A percentile compares a stretch with the other conserved stretches of the same genome.
Conservation (phyloP, 768 basidiomycete genomes). For the Suillus variegatus region DNA sequence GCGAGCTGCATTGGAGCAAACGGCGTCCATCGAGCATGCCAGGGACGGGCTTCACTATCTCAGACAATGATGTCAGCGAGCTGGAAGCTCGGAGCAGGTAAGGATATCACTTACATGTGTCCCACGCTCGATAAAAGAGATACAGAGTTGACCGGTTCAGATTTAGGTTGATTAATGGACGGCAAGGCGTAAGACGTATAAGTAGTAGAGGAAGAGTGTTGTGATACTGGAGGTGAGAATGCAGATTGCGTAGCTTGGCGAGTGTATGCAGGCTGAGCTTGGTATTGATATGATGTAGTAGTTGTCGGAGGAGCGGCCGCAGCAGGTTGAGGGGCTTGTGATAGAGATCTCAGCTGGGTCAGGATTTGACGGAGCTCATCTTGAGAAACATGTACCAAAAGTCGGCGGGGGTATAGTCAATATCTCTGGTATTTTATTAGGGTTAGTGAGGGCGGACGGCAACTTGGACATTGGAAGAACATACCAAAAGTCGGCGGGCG, state of each 20-base stretch:
- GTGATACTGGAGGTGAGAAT: slow-evolving; percentile 30
- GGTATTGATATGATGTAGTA: slow-evolving; percentile 28
- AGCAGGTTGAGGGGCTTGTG: slow-evolving; percentile 45
- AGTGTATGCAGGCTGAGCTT: slow-evolving; percentile 32
- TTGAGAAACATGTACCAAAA: slow-evolving; percentile 58
- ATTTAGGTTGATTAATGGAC: slow-evolving; percentile 23
- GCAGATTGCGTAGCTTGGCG: slow-evolving; percentile 18
- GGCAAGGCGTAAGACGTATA: slow-evolving; percentile 23
- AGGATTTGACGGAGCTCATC: slow-evolving; percentile 79
- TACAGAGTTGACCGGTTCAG: slow-evolving; percentile 32
- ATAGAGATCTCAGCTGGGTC: slow-evolving; percentile 63
- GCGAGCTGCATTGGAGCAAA: too few species aligned
- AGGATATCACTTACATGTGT: too few species aligned
- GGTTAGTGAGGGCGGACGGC: too few species aligned
- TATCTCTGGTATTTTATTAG: too few species aligned
- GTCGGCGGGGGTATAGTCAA: too few species aligned
- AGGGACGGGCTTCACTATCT: too few species aligned
- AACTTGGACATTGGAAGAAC: too few species aligned
- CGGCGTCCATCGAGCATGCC: too few species aligned
- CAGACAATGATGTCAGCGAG: too few species aligned
- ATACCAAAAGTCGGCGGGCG: too few species aligned
- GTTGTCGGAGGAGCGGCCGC: slow-evolving; percentile 26
- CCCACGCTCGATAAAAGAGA: slow-evolving; percentile 27
- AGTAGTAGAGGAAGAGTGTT: slow-evolving; percentile 32
- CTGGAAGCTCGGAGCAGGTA: too few species aligned